Evolutionary conservation across 2,329 filamentous ascomycete genomes (phyloP).

Genomic region (Raffaelea albimanens): DNA sequence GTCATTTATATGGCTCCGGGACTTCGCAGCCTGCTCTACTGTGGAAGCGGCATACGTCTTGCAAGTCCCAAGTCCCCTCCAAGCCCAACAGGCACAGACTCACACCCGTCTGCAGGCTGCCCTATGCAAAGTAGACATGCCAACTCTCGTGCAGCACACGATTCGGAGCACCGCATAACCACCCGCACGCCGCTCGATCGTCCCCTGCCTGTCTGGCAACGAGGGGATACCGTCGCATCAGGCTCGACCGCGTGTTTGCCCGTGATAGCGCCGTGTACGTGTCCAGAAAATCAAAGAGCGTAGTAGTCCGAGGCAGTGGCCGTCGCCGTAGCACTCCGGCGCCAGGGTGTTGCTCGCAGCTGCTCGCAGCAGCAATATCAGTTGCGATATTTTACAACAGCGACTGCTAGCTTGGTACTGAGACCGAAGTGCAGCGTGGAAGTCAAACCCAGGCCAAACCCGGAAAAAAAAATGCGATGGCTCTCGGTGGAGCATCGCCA

Average conservation of each 20-base stretch:
- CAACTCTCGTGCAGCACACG: constrained; percentile 39
- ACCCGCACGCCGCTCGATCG: too few species aligned
- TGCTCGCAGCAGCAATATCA: too few species aligned
- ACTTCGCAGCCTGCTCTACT: too few species aligned
- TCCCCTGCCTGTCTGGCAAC: constrained; percentile 14
- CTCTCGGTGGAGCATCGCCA: too few species aligned
- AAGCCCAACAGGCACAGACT: constrained; percentile 33
- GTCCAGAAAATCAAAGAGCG: constrained; percentile 31
- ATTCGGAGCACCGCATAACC: constrained; percentile 4
- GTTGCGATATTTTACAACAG: too few species aligned
- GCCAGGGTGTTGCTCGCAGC: constrained; percentile 58
- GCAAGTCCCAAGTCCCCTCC: constrained; percentile 23
- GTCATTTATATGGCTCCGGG: too few species aligned
- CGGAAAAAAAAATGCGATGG: too few species aligned
- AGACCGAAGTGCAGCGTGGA: too few species aligned
- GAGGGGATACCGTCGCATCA: constrained; percentile 30
- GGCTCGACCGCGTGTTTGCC: constrained; percentile 27
- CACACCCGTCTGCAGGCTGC: constrained; percentile 38
- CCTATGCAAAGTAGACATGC: constrained; percentile 44
- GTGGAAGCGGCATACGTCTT: neutral
- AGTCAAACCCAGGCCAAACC: too few species aligned
- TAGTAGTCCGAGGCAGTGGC: constrained; percentile 30
- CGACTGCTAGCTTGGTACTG: too few species aligned
- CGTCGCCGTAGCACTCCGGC: constrained; percentile 51
- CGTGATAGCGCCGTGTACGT: constrained; percentile 29